Conservation (phyloP, 192 early-diverging fungal genomes). For the Coemansia sp. region DNA sequence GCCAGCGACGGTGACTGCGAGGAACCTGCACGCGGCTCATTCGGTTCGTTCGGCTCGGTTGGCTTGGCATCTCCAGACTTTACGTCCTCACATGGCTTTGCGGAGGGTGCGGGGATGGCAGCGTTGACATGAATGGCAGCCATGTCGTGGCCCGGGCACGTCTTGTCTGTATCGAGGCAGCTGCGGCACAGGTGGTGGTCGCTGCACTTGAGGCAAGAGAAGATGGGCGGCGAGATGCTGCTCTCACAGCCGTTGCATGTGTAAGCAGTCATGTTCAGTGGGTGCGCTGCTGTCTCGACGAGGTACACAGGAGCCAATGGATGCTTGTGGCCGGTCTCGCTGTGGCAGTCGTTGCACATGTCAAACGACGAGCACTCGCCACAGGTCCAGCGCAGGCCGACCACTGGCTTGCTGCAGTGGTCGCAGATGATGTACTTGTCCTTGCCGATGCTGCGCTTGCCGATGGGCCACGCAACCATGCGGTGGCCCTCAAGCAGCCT, state of each 20-base stretch:
- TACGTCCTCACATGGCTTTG: not conserved
- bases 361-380: constrained; percentile 62
- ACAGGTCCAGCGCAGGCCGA: constrained; percentile 58
- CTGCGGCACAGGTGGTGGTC: constrained; percentile 40
- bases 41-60: not conserved
- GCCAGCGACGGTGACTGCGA: not conserved
- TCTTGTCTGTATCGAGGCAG: constrained; percentile 22
- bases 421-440: constrained; percentile 58
- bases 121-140: constrained; percentile 16
- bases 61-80: constrained; percentile 1
- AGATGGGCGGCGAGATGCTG: constrained; percentile 17
- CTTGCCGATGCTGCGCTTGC: constrained; percentile 15
- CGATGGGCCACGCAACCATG: constrained; percentile 42
- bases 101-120: constrained; percentile 6
- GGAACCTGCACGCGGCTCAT: not conserved
- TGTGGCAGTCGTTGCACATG: constrained; percentile 63
- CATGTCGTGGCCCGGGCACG: constrained; percentile 58
- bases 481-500: constrained; percentile 6
- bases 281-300: constrained; percentile 22
- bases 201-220: constrained; percentile 35
- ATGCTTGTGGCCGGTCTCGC: constrained; percentile 24
- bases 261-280: constrained; percentile 14
- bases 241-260: constrained; percentile 36
- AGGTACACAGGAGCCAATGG: constrained; percentile 20
- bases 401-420: constrained; percentile 52